A percentile compares a stretch with the other conserved stretches of the same genome.
These are phyloP conservation scores for Lipomyces kockii DNA, from an alignment of 805 yeast species.

Conservation along the genomic window DNA sequence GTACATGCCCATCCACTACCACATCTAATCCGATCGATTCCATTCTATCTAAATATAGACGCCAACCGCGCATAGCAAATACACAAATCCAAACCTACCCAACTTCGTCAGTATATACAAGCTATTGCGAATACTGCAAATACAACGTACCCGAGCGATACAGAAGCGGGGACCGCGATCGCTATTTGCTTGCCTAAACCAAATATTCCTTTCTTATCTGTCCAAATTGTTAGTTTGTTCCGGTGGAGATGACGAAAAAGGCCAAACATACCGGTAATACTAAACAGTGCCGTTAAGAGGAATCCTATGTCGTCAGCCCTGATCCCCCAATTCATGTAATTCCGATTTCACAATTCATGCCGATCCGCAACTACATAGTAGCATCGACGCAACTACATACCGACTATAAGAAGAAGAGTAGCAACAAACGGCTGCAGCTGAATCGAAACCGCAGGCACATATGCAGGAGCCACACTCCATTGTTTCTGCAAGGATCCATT, in stretches of 20 bases:
- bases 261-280: slow-evolving; percentile 21
- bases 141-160: slow-evolving; percentile 31
- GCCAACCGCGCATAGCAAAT: slow-evolving; percentile 38
- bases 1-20: neutral
- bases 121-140: neutral
- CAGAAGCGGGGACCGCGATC: slow-evolving; percentile 31
- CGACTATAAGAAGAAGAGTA: slow-evolving; percentile 16
- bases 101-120: neutral
- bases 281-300: slow-evolving; percentile 27
- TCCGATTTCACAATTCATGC: neutral
- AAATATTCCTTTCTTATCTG: slow-evolving; percentile 26
- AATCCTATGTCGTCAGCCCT: slow-evolving; percentile 13
- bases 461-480: slow-evolving; percentile 31
- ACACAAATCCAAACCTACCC: slow-evolving; percentile 37
- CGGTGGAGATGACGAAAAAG: neutral
- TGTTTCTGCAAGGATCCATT: slow-evolving; percentile 11
- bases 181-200: slow-evolving; percentile 27
- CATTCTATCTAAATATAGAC: slow-evolving; percentile 35
- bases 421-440: slow-evolving; percentile 25
- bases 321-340: neutral
- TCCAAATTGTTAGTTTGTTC: neutral
- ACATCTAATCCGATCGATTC: neutral
- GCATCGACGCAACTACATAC: slow-evolving; percentile 6
- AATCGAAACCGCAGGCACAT: slow-evolving; percentile 20
- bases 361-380: neutral